These are phyloP conservation scores for Rhizopogon salebrosus DNA, from an alignment of 768 basidiomycete genomes.

Conservation along the genomic window DNA sequence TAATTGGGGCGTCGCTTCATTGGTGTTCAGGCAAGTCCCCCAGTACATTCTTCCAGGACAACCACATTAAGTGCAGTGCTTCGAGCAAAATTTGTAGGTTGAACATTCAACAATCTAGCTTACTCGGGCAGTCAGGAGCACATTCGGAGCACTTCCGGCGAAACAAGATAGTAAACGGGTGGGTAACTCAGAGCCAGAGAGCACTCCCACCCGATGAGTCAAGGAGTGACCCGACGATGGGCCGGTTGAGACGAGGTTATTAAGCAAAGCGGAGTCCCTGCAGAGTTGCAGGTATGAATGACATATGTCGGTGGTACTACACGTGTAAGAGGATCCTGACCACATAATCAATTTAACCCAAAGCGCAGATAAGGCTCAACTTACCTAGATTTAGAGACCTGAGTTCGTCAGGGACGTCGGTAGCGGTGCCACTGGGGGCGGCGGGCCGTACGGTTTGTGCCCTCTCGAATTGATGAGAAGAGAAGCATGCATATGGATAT, in stretches of 20 bases:
- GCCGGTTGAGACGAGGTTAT: neutral
- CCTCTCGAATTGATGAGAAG: neutral
- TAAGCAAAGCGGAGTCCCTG: neutral
- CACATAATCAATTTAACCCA: neutral
- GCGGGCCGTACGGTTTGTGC: neutral
- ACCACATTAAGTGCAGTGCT: too few relatives aligned
- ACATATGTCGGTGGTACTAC: neutral
- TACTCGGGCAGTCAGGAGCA: too few relatives aligned
- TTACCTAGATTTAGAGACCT: neutral
- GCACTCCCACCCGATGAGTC: neutral
- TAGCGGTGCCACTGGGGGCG: neutral
- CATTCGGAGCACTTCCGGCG: too few relatives aligned
- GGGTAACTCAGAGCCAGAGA: too few relatives aligned
- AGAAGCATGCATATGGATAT: neutral
- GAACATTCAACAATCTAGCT: too few relatives aligned
- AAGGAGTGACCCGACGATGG: neutral
- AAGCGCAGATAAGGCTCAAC: neutral
- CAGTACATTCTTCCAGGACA: too few relatives aligned
- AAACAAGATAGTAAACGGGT: too few relatives aligned
- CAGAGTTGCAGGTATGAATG: neutral
- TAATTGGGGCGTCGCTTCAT: too few relatives aligned
- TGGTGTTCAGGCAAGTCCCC: too few relatives aligned
- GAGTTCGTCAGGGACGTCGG: neutral
- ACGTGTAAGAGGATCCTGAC: neutral
- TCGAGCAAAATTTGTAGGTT: too few relatives aligned